Evolutionary conservation across 352 stramenopile species (phyloP).

Genomic region (Phytophthora idaei): DNA sequence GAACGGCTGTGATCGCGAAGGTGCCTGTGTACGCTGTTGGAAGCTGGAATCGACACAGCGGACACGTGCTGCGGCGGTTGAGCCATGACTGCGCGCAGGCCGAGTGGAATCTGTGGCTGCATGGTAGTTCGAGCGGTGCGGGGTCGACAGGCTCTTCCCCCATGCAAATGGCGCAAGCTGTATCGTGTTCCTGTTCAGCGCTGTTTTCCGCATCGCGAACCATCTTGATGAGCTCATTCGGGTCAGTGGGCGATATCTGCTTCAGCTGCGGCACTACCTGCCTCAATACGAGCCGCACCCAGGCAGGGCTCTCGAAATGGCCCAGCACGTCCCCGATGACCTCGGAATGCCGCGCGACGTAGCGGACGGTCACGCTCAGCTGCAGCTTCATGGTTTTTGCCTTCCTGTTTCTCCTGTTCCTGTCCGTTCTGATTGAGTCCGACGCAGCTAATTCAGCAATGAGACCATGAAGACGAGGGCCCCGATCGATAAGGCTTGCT

Average conservation of each 20-base stretch:
- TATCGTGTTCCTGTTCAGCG: slow-evolving; percentile 20
- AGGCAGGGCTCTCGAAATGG: slow-evolving; percentile 23
- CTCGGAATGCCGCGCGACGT: slow-evolving; percentile 5
- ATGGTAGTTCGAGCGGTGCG: slow-evolving; percentile 69
- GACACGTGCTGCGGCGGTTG: slow-evolving; percentile 89
- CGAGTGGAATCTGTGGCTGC: slow-evolving; percentile 92
- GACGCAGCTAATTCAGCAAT: slow-evolving; percentile 19
- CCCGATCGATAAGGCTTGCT: slow-evolving; percentile 11
- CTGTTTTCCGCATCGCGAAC: slow-evolving; percentile 25
- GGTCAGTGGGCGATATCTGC: slow-evolving; percentile 24
- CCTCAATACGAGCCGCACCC: slow-evolving; percentile 24
- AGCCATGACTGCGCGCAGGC: slow-evolving; percentile 93
- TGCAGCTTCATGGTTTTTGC: slow-evolving; percentile 27
- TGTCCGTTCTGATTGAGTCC: neutral
- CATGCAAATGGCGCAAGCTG: slow-evolving; percentile 89
- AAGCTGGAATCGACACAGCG: slow-evolving; percentile 92
- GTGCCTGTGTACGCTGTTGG: slow-evolving; percentile 67
- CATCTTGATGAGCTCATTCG: slow-evolving; percentile 32
- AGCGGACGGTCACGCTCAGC: slow-evolving; percentile 21
- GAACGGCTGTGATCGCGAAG: slow-evolving; percentile 66
- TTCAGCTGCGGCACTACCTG: slow-evolving; percentile 28
- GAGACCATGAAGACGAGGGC: slow-evolving; percentile 9
- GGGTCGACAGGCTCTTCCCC: slow-evolving; percentile 47
- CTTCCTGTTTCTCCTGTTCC: neutral
- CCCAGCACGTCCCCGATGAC: slow-evolving; percentile 21